Evolutionary conservation across 1,284 basidiomycete species (phyloP), one percentile per base, ranked within the genome.

Genomic region (Rhodofomes roseus): DNA sequence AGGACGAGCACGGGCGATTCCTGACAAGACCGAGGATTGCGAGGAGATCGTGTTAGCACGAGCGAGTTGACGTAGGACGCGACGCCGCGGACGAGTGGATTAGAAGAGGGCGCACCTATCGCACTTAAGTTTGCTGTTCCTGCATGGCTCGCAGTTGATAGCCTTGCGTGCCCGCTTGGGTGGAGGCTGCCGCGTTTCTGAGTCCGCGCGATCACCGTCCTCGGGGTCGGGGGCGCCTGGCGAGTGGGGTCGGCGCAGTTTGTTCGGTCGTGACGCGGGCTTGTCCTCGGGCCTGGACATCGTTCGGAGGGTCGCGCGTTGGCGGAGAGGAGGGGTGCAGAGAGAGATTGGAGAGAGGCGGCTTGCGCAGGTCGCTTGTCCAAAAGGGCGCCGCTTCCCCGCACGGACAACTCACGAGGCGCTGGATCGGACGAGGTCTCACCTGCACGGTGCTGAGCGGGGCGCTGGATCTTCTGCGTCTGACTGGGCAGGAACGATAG

Each of bases 131-230:
- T 92, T 91, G 78, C 87, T 89, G 68, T 85, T 87, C 69, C 90
- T 82, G 74, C 90, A 92, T 1, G 90, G 90, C 66, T 91, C 89
- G 69, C 90, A 92, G 74, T 92, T 92, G 68, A 92, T 90, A 20
- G 90, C 89, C 69, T 92, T 92, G 62, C 90, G 81, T 0, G 90
- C 87, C 52, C 89, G 82, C 74, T 92, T 92, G 37, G 87, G 83
- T 2, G 89, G 87, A 34, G 63, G 59, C 14, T 68, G 71, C 46
- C 69, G 65, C 27, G 62, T 44, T 25, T 70, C 69, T 43, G 62
- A n/a, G 34, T 23, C 58, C 29, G 34, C 18, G 31, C 41, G 40
- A 16, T 48, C 54, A 6, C 43, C 25, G 25, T 55, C 39, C 40
- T 41, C 54, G 51, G 12, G 6, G 37, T 44, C 54, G 27, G 53